Evolutionary conservation across 208 protist species (phyloP).

Genomic region (Acanthamoeba culbertsoni): DNA sequence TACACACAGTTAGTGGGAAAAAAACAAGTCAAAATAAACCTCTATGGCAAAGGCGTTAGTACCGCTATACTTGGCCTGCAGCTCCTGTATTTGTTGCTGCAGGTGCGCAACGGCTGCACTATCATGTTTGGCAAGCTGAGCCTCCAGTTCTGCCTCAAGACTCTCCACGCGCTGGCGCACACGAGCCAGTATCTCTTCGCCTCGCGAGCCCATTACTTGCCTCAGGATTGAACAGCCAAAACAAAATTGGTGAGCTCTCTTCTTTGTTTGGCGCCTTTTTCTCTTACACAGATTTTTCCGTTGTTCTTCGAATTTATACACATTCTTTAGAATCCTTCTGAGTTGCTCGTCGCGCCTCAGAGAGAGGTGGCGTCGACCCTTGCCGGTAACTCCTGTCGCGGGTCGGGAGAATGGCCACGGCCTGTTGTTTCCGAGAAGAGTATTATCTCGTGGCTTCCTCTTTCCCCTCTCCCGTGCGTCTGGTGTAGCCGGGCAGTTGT

Average conservation of each 20-base stretch:
- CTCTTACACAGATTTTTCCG: neutral
- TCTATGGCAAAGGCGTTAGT: neutral
- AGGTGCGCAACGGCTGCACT: neutral
- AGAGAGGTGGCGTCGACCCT: too few species aligned
- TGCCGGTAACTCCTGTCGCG: too few species aligned
- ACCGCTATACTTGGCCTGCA: conserved; percentile 6
- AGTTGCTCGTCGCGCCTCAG: too few species aligned
- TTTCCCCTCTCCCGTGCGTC: neutral
- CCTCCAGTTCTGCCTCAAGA: neutral
- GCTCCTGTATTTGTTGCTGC: neutral
- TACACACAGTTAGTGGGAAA: too few species aligned
- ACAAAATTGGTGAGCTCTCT: neutral
- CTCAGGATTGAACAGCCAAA: neutral
- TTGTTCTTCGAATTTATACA: neutral
- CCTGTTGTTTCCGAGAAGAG: too few species aligned
- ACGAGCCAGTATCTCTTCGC: neutral
- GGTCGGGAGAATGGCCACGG: too few species aligned
- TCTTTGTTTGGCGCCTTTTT: neutral
- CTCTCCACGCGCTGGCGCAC: neutral
- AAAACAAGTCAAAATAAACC: neutral
- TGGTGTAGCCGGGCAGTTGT: neutral
- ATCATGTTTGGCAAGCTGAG: neutral
- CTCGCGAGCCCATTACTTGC: neutral
- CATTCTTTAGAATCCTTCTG: too few species aligned
- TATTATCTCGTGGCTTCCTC: too few species aligned